Percentiles rank a stretch among this genome's conserved stretches.
Evolutionary conservation across 352 stramenopile genomes (phyloP).

Genomic region (Globisporangium paroecandrum): DNA sequence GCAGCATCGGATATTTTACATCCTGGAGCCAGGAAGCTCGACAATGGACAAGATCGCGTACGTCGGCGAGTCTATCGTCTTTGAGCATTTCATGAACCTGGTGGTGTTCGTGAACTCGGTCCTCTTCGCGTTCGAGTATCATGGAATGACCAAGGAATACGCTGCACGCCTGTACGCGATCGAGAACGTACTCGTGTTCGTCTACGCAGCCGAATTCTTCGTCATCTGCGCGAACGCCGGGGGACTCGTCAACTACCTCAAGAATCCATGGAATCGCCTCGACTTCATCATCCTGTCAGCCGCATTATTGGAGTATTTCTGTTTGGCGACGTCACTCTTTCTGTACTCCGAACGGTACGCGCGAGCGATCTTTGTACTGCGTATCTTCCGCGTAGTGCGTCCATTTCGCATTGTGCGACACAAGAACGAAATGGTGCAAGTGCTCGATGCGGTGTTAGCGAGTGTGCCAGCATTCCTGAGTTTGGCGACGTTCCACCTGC

Average conservation of each 20-base stretch:
- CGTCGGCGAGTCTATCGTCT: slow-evolving; percentile 51
- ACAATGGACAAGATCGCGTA: slow-evolving; percentile 48
- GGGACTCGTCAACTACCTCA: slow-evolving; percentile 62
- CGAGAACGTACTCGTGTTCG: slow-evolving; percentile 63
- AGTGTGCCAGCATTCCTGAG: slow-evolving; percentile 71
- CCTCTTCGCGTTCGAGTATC: slow-evolving; percentile 75
- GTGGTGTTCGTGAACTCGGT: slow-evolving; percentile 75
- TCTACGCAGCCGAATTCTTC: slow-evolving; percentile 71
- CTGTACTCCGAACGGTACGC: slow-evolving; percentile 66
- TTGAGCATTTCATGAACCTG: slow-evolving; percentile 77
- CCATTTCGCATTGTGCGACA: slow-evolving; percentile 77
- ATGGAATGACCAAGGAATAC: slow-evolving; percentile 60
- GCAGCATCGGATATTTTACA: slow-evolving; percentile 63
- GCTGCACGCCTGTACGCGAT: slow-evolving; percentile 54
- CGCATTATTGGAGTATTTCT: slow-evolving; percentile 63
- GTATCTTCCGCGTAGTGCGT: slow-evolving; percentile 69
- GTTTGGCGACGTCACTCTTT: slow-evolving; percentile 51
- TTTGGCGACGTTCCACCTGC: slow-evolving; percentile 49
- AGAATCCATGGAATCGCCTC: slow-evolving; percentile 80
- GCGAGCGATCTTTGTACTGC: slow-evolving; percentile 72
- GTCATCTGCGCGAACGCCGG: slow-evolving; percentile 50
- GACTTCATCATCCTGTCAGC: slow-evolving; percentile 70
- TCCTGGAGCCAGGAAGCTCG: slow-evolving; percentile 45
- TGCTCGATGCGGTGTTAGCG: slow-evolving; percentile 65
- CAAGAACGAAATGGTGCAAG: slow-evolving; percentile 68